These are phyloP conservation scores for Lentinula sp. DNA, from an alignment of 768 basidiomycete species.

Conservation along the genomic window DNA sequence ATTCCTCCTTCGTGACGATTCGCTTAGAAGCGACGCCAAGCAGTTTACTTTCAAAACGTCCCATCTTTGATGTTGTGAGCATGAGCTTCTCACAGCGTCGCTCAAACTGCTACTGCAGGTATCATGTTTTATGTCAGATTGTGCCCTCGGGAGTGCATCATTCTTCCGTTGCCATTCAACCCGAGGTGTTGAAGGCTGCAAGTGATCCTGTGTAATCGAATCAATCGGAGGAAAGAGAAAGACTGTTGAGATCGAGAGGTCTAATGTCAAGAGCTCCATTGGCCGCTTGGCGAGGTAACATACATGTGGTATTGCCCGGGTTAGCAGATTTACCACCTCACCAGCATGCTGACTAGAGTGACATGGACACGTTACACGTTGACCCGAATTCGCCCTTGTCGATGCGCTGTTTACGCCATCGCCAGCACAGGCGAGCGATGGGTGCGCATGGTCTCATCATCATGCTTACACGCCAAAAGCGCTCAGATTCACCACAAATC, in stretches of 20 bases:
- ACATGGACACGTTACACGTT: neutral
- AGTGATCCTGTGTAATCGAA: too few species aligned
- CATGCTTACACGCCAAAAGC: slow-evolving; percentile 1
- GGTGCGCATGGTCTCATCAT: slow-evolving; percentile 1
- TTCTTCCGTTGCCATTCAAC: too few species aligned
- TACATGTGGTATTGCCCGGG: neutral
- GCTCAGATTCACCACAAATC: neutral
- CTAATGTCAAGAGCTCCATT: neutral
- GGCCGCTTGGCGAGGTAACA: neutral
- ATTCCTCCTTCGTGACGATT: too few species aligned
- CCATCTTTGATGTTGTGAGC: too few species aligned
- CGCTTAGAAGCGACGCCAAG: too few species aligned
- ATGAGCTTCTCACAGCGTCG: too few species aligned
- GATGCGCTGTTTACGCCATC: slow-evolving; percentile 2
- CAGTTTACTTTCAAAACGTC: too few species aligned
- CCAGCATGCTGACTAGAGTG: neutral
- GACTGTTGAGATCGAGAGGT: neutral
- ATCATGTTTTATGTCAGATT: too few species aligned
- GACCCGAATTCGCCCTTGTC: neutral
- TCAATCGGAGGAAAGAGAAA: neutral
- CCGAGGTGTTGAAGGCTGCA: too few species aligned
- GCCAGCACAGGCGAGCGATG: neutral
- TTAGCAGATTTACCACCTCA: neutral
- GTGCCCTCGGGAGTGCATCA: too few species aligned
- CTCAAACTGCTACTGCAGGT: too few species aligned